Conservation (phyloP, 2,329 filamentous ascomycete genomes). For the Verticillium isaacii region DNA sequence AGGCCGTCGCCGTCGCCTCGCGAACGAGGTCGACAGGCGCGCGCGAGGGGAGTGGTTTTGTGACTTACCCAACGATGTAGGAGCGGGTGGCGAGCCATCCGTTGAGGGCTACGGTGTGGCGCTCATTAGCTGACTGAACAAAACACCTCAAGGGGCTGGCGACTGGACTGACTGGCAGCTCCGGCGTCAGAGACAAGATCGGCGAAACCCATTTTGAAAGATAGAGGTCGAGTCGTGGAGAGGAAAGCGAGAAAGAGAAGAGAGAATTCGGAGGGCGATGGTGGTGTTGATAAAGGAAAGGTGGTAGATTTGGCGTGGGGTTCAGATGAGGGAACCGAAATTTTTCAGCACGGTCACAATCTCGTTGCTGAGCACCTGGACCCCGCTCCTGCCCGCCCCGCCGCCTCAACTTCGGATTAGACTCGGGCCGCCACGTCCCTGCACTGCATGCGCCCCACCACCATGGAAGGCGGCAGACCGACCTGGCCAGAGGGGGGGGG, state of each 20-base stretch:
- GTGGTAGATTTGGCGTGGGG: slow-evolving; percentile 9
- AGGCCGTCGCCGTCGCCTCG: not conserved
- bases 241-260: slow-evolving; percentile 7
- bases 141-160: not conserved
- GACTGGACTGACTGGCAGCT: slow-evolving; percentile 36
- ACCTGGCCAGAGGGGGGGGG: no score
- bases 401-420: slow-evolving; percentile 14
- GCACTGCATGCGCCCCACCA: not conserved
- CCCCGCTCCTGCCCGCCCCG: slow-evolving; percentile 10
- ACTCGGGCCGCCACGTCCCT: slow-evolving; percentile 9
- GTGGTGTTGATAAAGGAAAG: slow-evolving; percentile 19
- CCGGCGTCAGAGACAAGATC: slow-evolving; percentile 64
- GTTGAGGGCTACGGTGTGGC: slow-evolving; percentile 54
- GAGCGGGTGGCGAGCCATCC: slow-evolving; percentile 69
- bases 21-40: slow-evolving; percentile 4
- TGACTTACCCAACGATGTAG: slow-evolving; percentile 78
- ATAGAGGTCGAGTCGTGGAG: slow-evolving; percentile 11
- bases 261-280: slow-evolving; percentile 7
- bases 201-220: slow-evolving; percentile 61
- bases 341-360: slow-evolving; percentile 22
- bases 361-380: slow-evolving; percentile 10
- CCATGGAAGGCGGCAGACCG: not conserved
- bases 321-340: slow-evolving; percentile 35
- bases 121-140: not conserved
- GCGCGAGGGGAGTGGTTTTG: slow-evolving; percentile 3